Conservation (phyloP, 306 rosid genomes). For the Hippophae tibetana region DNA sequence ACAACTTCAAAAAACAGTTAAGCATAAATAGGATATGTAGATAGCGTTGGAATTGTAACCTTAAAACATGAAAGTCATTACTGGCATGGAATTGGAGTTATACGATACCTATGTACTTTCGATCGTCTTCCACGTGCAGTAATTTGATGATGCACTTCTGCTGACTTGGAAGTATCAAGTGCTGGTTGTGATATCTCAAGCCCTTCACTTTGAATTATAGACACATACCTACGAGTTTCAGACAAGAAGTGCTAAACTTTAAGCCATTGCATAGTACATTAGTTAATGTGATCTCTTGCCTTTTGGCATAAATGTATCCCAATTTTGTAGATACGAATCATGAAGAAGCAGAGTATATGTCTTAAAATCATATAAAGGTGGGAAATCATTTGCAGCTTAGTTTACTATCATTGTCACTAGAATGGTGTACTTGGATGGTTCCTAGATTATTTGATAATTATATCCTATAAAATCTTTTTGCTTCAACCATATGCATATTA, state of each 20-base stretch:
- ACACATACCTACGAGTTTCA: slow-evolving; percentile 41
- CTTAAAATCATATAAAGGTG: no score
- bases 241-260: slow-evolving; percentile 9
- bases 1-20: background rate
- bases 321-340: no score
- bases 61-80: background rate
- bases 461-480: no score
- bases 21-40: background rate
- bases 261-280: no score
- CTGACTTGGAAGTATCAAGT: slow-evolving; percentile 52
- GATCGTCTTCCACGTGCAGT: slow-evolving; percentile 67
- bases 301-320: no score
- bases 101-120: slow-evolving; percentile 59
- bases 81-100: slow-evolving; percentile 3
- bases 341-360: no score
- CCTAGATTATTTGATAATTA: no score
- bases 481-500: no score
- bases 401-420: no score
- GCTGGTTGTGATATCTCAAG: slow-evolving; percentile 92
- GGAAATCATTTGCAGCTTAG: no score
- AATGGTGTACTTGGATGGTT: no score
- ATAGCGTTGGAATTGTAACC: background rate
- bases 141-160: slow-evolving; percentile 80
- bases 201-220: slow-evolving; percentile 60
- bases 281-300: no score